Percentiles rank a stretch among this genome's conserved stretches.
Evolutionary conservation across 2,329 filamentous ascomycete species (phyloP).

Genomic region (Massarina eburnea): DNA sequence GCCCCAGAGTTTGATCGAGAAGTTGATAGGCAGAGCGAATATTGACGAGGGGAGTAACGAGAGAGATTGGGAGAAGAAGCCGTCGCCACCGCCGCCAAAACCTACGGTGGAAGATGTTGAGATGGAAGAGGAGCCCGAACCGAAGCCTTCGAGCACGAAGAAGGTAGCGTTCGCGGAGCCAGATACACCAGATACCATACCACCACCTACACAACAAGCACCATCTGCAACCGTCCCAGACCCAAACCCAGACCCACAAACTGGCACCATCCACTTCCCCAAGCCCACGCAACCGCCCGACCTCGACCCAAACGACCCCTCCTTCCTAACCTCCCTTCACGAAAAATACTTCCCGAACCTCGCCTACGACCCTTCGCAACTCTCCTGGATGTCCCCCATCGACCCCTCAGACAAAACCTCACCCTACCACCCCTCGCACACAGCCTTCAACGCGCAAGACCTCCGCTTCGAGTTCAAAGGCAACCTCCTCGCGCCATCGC

Average conservation of each 20-base stretch:
- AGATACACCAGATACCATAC: slow-evolving; percentile 8
- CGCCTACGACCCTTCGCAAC: slow-evolving; percentile 77
- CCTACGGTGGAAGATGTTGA: slow-evolving; percentile 13
- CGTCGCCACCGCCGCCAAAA: not conserved
- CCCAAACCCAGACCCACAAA: slow-evolving; percentile 65
- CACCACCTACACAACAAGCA: slow-evolving; percentile 6
- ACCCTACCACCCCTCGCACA: slow-evolving; percentile 78
- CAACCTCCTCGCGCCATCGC: slow-evolving; percentile 73
- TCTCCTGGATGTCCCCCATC: slow-evolving; percentile 85
- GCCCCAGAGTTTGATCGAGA: slow-evolving; percentile 74
- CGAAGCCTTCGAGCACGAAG: slow-evolving; percentile 21
- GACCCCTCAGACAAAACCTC: slow-evolving; percentile 64
- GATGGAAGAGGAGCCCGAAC: slow-evolving; percentile 4
- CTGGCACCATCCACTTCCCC: slow-evolving; percentile 62
- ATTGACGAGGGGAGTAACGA: slow-evolving; percentile 65
- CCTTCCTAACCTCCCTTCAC: slow-evolving; percentile 84
- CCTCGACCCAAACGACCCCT: slow-evolving; percentile 78
- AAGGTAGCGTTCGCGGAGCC: slow-evolving; percentile 39
- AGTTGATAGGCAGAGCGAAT: slow-evolving; percentile 73
- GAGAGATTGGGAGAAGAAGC: slow-evolving; percentile 29
- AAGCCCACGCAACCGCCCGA: slow-evolving; percentile 60
- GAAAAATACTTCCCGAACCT: slow-evolving; percentile 91
- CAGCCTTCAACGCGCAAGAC: slow-evolving; percentile 70
- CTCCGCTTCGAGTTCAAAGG: slow-evolving; percentile 90
- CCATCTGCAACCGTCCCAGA: slow-evolving; percentile 52